Conservation (phyloP, 2,329 filamentous ascomycete genomes). For the Taxawa tesnikishii region DNA sequence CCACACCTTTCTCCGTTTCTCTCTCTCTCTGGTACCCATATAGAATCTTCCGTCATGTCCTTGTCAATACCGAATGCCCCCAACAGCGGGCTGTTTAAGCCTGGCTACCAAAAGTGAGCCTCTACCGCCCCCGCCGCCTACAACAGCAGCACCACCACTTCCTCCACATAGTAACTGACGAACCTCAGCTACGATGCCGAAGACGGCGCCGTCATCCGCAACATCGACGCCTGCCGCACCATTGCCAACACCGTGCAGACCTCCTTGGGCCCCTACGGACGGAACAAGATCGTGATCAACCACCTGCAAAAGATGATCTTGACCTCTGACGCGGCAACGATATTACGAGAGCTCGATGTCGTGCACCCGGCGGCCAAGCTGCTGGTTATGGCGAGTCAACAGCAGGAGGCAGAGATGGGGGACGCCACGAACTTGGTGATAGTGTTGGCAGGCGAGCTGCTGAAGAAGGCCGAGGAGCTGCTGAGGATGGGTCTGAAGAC, state of each 20-base stretch:
- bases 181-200: constrained; percentile 81
- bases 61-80: constrained; percentile 91
- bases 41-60: constrained; percentile 67
- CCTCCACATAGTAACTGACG: constrained; percentile 17
- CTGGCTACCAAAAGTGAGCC: constrained; percentile 85
- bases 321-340: constrained; percentile 94
- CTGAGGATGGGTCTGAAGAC: constrained; percentile 95
- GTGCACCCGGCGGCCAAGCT: constrained; percentile 97
- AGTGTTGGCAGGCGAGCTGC: constrained; percentile 81
- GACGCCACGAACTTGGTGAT: constrained; percentile 98
- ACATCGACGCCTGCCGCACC: constrained; percentile 95
- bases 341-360: constrained; percentile 92
- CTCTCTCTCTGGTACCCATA: constrained; percentile 11
- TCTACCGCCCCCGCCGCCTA: constrained; percentile 7
- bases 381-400: constrained; percentile 95
- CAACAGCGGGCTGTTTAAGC: constrained; percentile 88
- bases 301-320: constrained; percentile 99
- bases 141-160: constrained; percentile 13
- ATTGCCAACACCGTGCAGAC: constrained; percentile 96
- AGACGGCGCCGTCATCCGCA: constrained; percentile 95
- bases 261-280: constrained; percentile 89
- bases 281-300: constrained; percentile 99
- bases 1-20: neutral
- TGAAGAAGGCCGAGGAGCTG: constrained; percentile 95
- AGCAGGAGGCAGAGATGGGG: constrained; percentile 98